Conservation (phyloP, 208 protist genomes). For the Trypanosoma cruzi region DNA sequence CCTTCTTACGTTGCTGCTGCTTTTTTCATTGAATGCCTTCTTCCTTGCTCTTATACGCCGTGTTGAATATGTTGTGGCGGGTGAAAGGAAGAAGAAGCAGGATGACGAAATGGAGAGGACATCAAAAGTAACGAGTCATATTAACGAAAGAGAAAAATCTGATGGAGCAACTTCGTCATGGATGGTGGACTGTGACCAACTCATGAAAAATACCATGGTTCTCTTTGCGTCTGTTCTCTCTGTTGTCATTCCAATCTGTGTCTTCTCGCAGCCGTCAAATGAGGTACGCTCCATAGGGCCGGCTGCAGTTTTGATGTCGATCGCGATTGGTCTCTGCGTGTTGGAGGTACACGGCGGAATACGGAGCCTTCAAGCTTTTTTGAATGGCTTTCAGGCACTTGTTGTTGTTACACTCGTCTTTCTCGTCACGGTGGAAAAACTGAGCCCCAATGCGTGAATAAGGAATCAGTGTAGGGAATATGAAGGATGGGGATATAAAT, state of each 20-base stretch:
- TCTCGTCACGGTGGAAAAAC: slow-evolving; percentile 19
- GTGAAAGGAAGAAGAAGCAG: slow-evolving; percentile 5
- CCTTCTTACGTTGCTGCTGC: slow-evolving; percentile 37
- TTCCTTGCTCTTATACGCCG: slow-evolving; percentile 33
- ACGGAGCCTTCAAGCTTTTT: slow-evolving; percentile 6
- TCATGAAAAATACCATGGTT: slow-evolving; percentile 54
- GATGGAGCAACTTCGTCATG: background rate
- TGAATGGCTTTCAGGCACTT: slow-evolving; percentile 20
- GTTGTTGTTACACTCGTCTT: slow-evolving; percentile 18
- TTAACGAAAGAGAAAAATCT: slow-evolving; percentile 26
- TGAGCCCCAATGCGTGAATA: background rate
- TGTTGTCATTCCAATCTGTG: slow-evolving; percentile 31
- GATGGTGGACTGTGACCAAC: slow-evolving; percentile 36
- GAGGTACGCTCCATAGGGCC: slow-evolving; percentile 49
- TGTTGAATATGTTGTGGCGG: slow-evolving; percentile 16
- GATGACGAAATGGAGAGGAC: slow-evolving; percentile 13
- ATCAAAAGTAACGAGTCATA: slow-evolving; percentile 34
- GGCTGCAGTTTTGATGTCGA: slow-evolving; percentile 30
- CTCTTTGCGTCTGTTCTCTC: slow-evolving; percentile 7
- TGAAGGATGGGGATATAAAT: no score
- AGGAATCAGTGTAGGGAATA: no score
- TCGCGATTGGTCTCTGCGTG: slow-evolving; percentile 37
- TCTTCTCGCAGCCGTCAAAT: slow-evolving; percentile 42
- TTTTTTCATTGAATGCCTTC: slow-evolving; percentile 35
- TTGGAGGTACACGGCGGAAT: slow-evolving; percentile 27